Base-by-base conservation (phyloP, 805 yeast genomes). In the Yamadazyma scolyti region DNA sequence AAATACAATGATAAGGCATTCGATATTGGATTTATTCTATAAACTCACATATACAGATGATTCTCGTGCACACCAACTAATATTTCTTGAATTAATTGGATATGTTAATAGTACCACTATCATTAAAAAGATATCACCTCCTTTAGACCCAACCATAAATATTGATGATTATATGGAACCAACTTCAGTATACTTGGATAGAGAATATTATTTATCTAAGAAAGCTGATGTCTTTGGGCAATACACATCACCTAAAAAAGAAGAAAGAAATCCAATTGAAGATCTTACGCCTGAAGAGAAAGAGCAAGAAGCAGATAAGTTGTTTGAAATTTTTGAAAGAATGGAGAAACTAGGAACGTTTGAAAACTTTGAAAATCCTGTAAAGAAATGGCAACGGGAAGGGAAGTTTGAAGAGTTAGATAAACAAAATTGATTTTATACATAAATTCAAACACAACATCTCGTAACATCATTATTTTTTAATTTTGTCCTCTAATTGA, bases 261-360 rank as follows among this genome's bases (percentile, higher is more conserved):
- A 13, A n/a, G 23, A 18, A 27, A 12, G 11, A 17, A 20, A 19
- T 12, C 25, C 23, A 12, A 10, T 8, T 3, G 25, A 16, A 8
- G 55, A 48, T 2, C 53, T 65, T 57, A 55, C 68, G 1, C 55
- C 54, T 6, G 69, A 61, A 29, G 73, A 68, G 34, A 65, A 68
- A 42, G 67, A 59, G 39, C 43, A 42, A 6, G 73, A 68, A 38
- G 73, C 73, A 3, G 73, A 68, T 31, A 54, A 64, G 36, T 39
- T 68, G 34, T 67, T 63, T 43, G 56, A 51, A 4, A 31, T 65
- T 5, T 65, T 68, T 37, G 70, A 64, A 26, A 43, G 70, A 41
- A 56, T 64, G 52, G 65, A 58, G 37, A 52, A 49, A 28, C 48
- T 50, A 25, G 62, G 66, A 2, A 50, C 55, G 2, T 54, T 67